Evolutionary conservation across 352 stramenopile species (phyloP).

Genomic region (Elongisporangium senticosum): DNA sequence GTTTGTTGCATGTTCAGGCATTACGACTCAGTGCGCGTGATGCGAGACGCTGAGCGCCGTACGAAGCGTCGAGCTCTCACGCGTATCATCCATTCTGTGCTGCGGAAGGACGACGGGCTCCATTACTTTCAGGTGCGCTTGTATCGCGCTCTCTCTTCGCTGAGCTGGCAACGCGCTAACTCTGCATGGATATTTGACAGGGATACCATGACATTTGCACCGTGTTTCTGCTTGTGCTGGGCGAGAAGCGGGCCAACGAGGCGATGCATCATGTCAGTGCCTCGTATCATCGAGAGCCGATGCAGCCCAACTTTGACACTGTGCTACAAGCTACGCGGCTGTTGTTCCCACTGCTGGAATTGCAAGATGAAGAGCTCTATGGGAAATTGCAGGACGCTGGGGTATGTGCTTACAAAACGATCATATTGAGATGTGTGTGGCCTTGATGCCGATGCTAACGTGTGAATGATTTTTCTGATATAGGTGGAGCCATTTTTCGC

Average conservation of each 20-base stretch:
- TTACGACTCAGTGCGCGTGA: conserved; percentile 55
- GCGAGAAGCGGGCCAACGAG: conserved; percentile 57
- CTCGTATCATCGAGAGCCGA: conserved; percentile 88
- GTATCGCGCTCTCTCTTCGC: neutral
- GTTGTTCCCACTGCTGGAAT: conserved; percentile 62
- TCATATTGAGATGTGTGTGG: conserved; percentile 18
- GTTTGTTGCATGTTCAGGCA: conserved; percentile 28
- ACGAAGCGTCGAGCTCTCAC: conserved; percentile 54
- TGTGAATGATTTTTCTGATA: conserved; percentile 10
- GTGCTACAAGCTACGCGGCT: conserved; percentile 63
- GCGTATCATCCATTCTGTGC: conserved; percentile 49
- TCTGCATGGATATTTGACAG: conserved; percentile 30
- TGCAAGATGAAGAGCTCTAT: conserved; percentile 58
- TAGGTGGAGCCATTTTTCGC: conserved; percentile 93
- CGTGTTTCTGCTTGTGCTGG: conserved; percentile 76
- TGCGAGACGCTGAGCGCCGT: conserved; percentile 61
- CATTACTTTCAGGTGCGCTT: conserved; percentile 71
- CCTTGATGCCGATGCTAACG: conserved; percentile 20
- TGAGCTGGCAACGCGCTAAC: conserved; percentile 1
- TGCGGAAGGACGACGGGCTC: conserved; percentile 40
- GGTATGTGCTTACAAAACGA: conserved; percentile 43
- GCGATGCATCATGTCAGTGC: conserved; percentile 71
- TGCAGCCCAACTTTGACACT: conserved; percentile 78
- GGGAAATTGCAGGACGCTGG: conserved; percentile 54
- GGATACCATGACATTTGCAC: conserved; percentile 93